Conservation (phyloP, 371 early-diverging fungal genomes). For the Blakeslea trispora region DNA sequence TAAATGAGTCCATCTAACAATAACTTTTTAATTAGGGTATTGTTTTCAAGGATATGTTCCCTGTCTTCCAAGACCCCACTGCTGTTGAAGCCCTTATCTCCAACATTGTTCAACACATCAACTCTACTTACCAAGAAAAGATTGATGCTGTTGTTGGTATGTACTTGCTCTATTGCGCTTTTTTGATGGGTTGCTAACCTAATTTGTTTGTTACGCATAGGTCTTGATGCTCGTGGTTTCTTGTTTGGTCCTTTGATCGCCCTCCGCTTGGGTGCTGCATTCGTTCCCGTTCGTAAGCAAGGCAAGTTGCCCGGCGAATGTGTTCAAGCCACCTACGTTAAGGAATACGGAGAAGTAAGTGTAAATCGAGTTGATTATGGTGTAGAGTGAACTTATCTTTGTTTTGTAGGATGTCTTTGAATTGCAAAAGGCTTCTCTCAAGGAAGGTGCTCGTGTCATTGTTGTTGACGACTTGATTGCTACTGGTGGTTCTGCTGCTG, state of each 20-base stretch:
- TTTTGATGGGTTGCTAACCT: too few relatives aligned
- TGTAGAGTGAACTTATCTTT: neutral
- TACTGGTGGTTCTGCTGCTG: slow-evolving; percentile 89
- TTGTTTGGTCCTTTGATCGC: slow-evolving; percentile 90
- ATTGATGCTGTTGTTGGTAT: slow-evolving; percentile 90
- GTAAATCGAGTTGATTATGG: neutral
- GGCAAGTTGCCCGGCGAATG: slow-evolving; percentile 93
- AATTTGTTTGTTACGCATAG: too few relatives aligned
- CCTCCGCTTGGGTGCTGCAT: slow-evolving; percentile 83
- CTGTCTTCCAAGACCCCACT: slow-evolving; percentile 92
- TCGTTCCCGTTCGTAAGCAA: slow-evolving; percentile 94
- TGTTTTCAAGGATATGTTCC: slow-evolving; percentile 94
- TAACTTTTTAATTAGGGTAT: slow-evolving; percentile 60
- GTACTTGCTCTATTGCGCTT: neutral
- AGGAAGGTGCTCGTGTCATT: slow-evolving; percentile 83
- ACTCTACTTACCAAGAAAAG: slow-evolving; percentile 63
- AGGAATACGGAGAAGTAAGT: slow-evolving; percentile 93
- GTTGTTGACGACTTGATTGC: slow-evolving; percentile 96
- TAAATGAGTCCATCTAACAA: too few relatives aligned
- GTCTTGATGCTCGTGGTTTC: slow-evolving; percentile 92
- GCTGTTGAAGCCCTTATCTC: slow-evolving; percentile 90
- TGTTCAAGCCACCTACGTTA: slow-evolving; percentile 74
- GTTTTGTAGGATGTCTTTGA: slow-evolving; percentile 82
- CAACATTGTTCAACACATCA: slow-evolving; percentile 85
- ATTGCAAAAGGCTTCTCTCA: slow-evolving; percentile 82